Conservation (phyloP, 345 rosid genomes). For the Pistacia atlantica region DNA sequence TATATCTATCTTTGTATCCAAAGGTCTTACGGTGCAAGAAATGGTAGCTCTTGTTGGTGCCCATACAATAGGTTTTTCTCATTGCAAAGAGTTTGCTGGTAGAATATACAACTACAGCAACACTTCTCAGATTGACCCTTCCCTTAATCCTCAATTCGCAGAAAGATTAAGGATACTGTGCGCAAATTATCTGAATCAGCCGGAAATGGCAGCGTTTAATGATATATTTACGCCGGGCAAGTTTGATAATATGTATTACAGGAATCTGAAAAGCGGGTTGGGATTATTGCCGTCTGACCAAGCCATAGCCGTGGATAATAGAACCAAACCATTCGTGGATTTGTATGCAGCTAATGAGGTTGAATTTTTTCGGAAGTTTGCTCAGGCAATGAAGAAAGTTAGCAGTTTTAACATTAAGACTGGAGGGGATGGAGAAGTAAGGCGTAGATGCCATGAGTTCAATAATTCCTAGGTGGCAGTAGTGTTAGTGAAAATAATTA, state of each 20-base stretch:
- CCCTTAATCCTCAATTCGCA: conserved; percentile 46
- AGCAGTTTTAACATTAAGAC: conserved; percentile 45
- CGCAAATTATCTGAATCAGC: conserved; percentile 41
- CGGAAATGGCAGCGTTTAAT: conserved; percentile 63
- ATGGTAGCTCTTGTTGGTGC: conserved; percentile 69
- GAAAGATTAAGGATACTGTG: conserved; percentile 48
- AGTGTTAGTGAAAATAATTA: not conserved
- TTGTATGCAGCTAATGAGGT: conserved; percentile 54
- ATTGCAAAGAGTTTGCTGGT: conserved; percentile 64
- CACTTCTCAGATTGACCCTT: conserved; percentile 30
- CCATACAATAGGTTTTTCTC: conserved; percentile 82
- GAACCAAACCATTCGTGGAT: conserved; percentile 54
- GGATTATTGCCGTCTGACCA: conserved; percentile 57
- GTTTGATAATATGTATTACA: conserved; percentile 80
- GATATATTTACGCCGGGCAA: conserved; percentile 69
- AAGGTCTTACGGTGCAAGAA: conserved; percentile 48
- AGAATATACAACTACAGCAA: conserved; percentile 48
- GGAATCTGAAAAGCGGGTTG: conserved; percentile 55
- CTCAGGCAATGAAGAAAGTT: conserved; percentile 57
- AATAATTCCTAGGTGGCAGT: conserved; percentile 27
- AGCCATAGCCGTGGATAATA: conserved; percentile 44
- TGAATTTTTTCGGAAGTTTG: conserved; percentile 50
- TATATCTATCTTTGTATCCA: conserved; percentile 36
- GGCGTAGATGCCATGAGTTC: conserved; percentile 63
- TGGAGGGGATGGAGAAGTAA: conserved; percentile 52